A percentile compares a stretch with the other conserved stretches of the same genome.
These are phyloP conservation scores for Grifola frondosa DNA, from an alignment of 1,284 basidiomycete genomes.

Conservation along the genomic window DNA sequence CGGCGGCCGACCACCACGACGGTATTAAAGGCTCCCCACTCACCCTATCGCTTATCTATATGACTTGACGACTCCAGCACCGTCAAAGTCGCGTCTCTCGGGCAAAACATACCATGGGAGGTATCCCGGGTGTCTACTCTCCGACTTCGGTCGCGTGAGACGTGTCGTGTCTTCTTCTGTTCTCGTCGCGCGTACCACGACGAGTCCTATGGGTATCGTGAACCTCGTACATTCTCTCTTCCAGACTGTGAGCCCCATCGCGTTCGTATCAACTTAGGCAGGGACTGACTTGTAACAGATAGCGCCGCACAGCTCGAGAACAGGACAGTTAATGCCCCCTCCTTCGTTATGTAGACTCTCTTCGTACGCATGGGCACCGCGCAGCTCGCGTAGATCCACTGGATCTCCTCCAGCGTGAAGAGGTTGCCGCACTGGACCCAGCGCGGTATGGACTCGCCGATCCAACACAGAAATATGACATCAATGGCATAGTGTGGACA, in stretches of 20 bases:
- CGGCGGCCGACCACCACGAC: too few species aligned
- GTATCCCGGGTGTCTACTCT: too few species aligned
- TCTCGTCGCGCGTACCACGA: slow-evolving; percentile 65
- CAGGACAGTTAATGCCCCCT: slow-evolving; percentile 73
- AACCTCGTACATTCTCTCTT: slow-evolving; percentile 60
- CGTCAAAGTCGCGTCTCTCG: too few species aligned
- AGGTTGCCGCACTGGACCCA: slow-evolving; percentile 80
- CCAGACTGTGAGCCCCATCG: slow-evolving; percentile 66
- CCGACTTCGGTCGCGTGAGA: too few species aligned
- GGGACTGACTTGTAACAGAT: slow-evolving; percentile 44
- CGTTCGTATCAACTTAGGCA: not conserved
- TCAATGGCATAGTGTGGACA: slow-evolving; percentile 82
- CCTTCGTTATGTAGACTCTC: slow-evolving; percentile 84
- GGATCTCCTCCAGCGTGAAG: slow-evolving; percentile 81
- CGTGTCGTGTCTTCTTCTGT: too few species aligned
- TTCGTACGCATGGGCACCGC: slow-evolving; percentile 78
- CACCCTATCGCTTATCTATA: too few species aligned
- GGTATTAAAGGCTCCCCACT: too few species aligned
- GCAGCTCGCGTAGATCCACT: slow-evolving; percentile 85
- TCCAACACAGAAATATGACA: slow-evolving; percentile 55
- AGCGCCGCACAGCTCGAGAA: slow-evolving; percentile 75
- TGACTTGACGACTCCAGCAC: too few species aligned
- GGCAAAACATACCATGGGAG: too few species aligned
- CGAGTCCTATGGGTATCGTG: slow-evolving; percentile 80
- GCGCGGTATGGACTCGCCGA: slow-evolving; percentile 73